Evolutionary conservation across 1,284 basidiomycete genomes (phyloP).

Genomic region (Ustilago cynodontis): DNA sequence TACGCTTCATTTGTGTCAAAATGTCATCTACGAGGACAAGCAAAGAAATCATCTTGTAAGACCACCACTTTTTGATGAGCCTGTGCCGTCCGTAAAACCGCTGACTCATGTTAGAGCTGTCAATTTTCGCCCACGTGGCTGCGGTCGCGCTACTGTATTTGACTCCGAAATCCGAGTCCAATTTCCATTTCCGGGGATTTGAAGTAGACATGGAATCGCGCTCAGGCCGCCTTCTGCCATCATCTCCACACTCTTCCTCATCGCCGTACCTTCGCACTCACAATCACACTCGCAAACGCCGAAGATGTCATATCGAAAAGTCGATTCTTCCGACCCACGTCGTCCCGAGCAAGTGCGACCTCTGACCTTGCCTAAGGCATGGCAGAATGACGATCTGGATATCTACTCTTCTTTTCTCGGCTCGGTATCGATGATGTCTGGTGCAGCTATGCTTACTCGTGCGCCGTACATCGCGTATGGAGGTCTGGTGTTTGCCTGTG

Average conservation of each 20-base stretch:
- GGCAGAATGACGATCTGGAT: slow-evolving; percentile 43
- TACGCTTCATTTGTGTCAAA: neutral
- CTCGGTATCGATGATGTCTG: slow-evolving; percentile 38
- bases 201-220: neutral
- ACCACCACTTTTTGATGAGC: neutral
- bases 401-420: slow-evolving; percentile 45
- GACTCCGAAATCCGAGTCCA: slow-evolving; percentile 11
- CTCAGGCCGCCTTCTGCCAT: neutral
- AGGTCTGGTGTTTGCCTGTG: slow-evolving; percentile 51
- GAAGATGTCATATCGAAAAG: slow-evolving; percentile 38
- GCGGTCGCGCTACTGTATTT: neutral
- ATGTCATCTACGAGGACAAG: neutral
- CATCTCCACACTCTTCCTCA: neutral
- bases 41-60: neutral
- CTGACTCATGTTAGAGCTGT: slow-evolving; percentile 2
- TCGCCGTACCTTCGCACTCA: neutral
- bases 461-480: slow-evolving; percentile 43
- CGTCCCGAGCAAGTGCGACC: slow-evolving; percentile 29
- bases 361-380: slow-evolving; percentile 29
- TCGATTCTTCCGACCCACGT: slow-evolving; percentile 42
- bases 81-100: neutral
- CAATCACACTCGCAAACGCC: neutral
- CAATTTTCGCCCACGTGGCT: slow-evolving; percentile 17
- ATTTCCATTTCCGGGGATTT: slow-evolving; percentile 9
- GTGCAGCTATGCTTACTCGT: slow-evolving; percentile 45